A percentile compares a stretch with the other conserved stretches of the same genome.
These are phyloP conservation scores for Euphorbia lathyris DNA, from an alignment of 345 rosid species.

Conservation along the genomic window DNA sequence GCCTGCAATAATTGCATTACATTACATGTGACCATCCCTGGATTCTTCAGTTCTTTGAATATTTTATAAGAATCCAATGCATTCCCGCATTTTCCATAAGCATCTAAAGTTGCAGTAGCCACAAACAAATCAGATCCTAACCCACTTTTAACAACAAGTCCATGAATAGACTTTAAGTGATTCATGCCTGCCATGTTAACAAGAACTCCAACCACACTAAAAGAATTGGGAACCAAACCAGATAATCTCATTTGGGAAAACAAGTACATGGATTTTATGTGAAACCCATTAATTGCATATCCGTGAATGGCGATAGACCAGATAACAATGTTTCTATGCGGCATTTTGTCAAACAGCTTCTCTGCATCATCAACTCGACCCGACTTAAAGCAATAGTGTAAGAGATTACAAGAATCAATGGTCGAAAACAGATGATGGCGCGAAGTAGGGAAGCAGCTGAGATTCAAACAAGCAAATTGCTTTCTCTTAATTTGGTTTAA, in stretches of 20 bases:
- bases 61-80: slow-evolving; percentile 24
- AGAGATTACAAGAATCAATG: slow-evolving; percentile 17
- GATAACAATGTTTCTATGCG: slow-evolving; percentile 30
- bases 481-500: slow-evolving; percentile 14
- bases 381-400: slow-evolving; percentile 23
- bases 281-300: slow-evolving; percentile 35
- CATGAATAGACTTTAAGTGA: slow-evolving; percentile 30
- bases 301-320: slow-evolving; percentile 48
- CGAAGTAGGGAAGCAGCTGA: slow-evolving; percentile 8
- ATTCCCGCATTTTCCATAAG: slow-evolving; percentile 40
- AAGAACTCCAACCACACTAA: slow-evolving; percentile 43
- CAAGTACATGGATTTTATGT: slow-evolving; percentile 19
- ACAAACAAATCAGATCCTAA: slow-evolving; percentile 30
- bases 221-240: slow-evolving; percentile 40
- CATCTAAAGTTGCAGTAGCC: slow-evolving; percentile 35
- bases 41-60: slow-evolving; percentile 30
- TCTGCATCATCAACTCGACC: slow-evolving; percentile 31
- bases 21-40: slow-evolving; percentile 36
- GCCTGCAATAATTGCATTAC: slow-evolving; percentile 40
- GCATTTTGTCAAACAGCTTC: slow-evolving; percentile 37
- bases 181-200: slow-evolving; percentile 24
- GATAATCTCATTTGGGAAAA: slow-evolving; percentile 36
- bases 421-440: neutral
- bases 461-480: neutral
- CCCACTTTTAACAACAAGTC: slow-evolving; percentile 32